Base-by-base conservation (phyloP, 352 stramenopile genomes). In the Phytophthora cajani region DNA sequence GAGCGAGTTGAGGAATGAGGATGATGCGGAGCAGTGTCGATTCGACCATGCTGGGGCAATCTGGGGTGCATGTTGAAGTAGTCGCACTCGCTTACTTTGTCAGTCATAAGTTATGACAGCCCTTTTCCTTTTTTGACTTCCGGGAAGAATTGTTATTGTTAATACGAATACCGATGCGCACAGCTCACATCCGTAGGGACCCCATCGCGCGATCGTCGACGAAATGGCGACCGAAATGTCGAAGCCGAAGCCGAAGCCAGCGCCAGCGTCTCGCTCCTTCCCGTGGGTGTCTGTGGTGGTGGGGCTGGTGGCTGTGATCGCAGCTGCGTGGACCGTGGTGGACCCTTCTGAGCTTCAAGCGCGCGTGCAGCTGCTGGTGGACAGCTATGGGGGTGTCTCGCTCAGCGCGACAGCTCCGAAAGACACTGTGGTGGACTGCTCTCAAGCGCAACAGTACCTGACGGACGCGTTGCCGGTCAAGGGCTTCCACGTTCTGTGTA, bases 401-500 rank as follows among this genome's bases (percentile, higher is more conserved):
- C 21, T 69, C 10, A 63, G 12, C 42, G 52, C 58, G 19, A 51
- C 58, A 40, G 23, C 52, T 27, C 12, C 49, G 8, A 1, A 53
- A 7, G 40, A 47, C 14, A 21, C 40, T n/a, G 7, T 16, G 30
- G 71, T 88, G 8, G 69, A 89, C 57, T 91, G 84, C 51, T 27
- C 19, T 1, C 17, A 58, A 11, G 76, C 81, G 3, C 46, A 81
- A 12, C 66, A 77, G 63, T 87, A 76, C 66, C 62, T 93, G 59
- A 93, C 83, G 1, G 69, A 87, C 25, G 82, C 65, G 10, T 56
- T 79, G 33, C 81, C 82, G 1, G 82, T 93, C 49, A 85, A 87
- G 62, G 85, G 85, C 32, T 92, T 91, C 61, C 86, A 93, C 56
- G 81, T 92, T 32, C 71, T 92, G 16, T 93, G 86, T 44, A 62